Evolutionary conservation across 2,329 filamentous ascomycete genomes (phyloP).

Genomic region (Neobulgaria alba): DNA sequence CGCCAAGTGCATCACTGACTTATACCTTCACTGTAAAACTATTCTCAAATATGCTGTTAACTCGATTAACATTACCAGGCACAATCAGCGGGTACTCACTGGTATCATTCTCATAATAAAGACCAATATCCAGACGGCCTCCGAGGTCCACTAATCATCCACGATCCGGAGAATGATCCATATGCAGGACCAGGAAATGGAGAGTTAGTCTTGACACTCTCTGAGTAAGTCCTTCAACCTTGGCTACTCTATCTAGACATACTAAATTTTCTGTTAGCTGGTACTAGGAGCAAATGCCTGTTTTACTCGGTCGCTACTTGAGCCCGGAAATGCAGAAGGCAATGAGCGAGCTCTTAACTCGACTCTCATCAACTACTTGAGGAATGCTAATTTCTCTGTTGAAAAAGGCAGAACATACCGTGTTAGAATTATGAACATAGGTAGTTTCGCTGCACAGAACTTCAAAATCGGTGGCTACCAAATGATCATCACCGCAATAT

Average conservation of each 20-base stretch:
- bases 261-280: no score
- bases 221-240: conserved; percentile 36
- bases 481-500: conserved; percentile 41
- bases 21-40: conserved; percentile 16
- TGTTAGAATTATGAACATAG: conserved; percentile 15
- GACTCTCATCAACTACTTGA: conserved; percentile 11
- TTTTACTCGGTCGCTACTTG: conserved; percentile 10
- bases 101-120: conserved; percentile 55
- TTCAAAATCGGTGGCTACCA: conserved; percentile 14
- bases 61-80: conserved; percentile 27
- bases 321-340: conserved; percentile 5
- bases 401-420: conserved; percentile 15
- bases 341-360: conserved; percentile 11
- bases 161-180: conserved; percentile 45
- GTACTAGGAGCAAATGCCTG: conserved; percentile 36
- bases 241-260: no score
- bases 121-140: conserved; percentile 11
- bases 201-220: conserved; percentile 47
- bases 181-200: conserved; percentile 45
- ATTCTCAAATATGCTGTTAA: not conserved
- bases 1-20: conserved; percentile 24
- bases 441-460: conserved; percentile 10
- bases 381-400: conserved; percentile 14
- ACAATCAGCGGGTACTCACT: conserved; percentile 35
- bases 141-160: conserved; percentile 37